Percentiles rank a stretch among this genome's conserved stretches.
phyloP scores from a whole-genome alignment of 768 basidiomycete genomes.

The Hygrocybe punicea region DNA sequence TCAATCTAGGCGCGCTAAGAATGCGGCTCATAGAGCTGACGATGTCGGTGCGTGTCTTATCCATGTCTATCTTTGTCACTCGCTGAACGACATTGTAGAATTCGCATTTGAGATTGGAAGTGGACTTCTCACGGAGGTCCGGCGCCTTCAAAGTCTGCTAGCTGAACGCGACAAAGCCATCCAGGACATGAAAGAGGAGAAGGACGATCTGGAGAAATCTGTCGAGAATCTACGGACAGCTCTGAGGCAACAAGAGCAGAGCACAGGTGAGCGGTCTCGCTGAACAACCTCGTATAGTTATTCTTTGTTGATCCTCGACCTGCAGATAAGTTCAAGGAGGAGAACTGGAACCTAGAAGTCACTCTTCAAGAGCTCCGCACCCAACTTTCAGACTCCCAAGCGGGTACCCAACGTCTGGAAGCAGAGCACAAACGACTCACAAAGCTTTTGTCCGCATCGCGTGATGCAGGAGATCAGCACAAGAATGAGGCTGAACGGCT shows the following conservation, averaged over 20 bases:
- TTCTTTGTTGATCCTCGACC: conserved; percentile 1
- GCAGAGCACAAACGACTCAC: conserved; percentile 79
- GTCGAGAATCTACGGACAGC: conserved; percentile 71
- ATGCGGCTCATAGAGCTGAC: conserved; percentile 84
- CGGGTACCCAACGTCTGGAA: conserved; percentile 66
- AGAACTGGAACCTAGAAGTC: conserved; percentile 99
- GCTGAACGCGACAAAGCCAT: conserved; percentile 91
- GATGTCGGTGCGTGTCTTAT: conserved; percentile 67
- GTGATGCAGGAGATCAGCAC: conserved; percentile 76
- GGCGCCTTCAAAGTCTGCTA: conserved; percentile 85
- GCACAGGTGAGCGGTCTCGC: conserved; percentile 71
- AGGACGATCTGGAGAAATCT: conserved; percentile 79
- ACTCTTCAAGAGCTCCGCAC: conserved; percentile 80
- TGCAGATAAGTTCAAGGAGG: conserved; percentile 96
- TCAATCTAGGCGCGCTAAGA: conserved; percentile 85
- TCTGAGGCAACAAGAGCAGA: conserved; percentile 78
- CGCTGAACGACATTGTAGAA: conserved; percentile 49
- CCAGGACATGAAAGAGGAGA: conserved; percentile 88
- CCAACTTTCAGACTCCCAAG: conserved; percentile 63
- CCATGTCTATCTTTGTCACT: conserved; percentile 10
- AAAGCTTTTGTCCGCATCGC: conserved; percentile 65
- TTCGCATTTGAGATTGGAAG: conserved; percentile 98
- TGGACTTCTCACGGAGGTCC: conserved; percentile 84
- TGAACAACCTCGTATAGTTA: conserved; percentile 4
- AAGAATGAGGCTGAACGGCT: conserved; percentile 84